phyloP scores from a whole-genome alignment of 2,329 filamentous ascomycete genomes.

The Penicillium sp. region DNA sequence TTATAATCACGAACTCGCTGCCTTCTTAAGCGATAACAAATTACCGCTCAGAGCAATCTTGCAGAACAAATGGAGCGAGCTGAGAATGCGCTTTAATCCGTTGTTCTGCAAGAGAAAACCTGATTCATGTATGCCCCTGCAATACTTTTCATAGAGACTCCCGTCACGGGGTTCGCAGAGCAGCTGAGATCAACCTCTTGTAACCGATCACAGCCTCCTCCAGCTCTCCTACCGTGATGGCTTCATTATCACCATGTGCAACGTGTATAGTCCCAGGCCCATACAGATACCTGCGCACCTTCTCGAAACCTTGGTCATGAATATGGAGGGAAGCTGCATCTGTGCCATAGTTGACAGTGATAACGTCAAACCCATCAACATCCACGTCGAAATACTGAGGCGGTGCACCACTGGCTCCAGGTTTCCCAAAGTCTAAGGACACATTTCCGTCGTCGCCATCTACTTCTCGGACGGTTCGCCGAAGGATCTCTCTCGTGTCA shows the following conservation, averaged over 20 bases:
- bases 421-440: conserved; percentile 47
- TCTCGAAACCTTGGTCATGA: neutral
- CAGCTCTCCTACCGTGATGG: conserved; percentile 72
- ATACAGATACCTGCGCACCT: conserved; percentile 12
- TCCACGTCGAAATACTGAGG: conserved; percentile 76
- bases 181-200: conserved; percentile 62
- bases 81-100: no score
- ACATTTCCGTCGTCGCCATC: conserved; percentile 36
- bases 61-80: no score
- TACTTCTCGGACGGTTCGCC: conserved; percentile 54
- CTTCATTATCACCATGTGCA: conserved; percentile 83
- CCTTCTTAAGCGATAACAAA: no score
- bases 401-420: conserved; percentile 59
- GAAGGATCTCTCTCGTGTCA: conserved; percentile 57
- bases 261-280: conserved; percentile 74
- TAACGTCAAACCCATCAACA: conserved; percentile 77
- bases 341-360: conserved; percentile 87
- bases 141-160: neutral
- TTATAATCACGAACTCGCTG: no score
- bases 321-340: conserved; percentile 63
- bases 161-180: conserved; percentile 10
- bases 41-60: no score
- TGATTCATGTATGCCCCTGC: neutral
- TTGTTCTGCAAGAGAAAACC: neutral
- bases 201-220: conserved; percentile 79